Evolutionary conservation across 164 flowering plant species (phyloP).

Genomic region (Chimonanthus salicifolius): DNA sequence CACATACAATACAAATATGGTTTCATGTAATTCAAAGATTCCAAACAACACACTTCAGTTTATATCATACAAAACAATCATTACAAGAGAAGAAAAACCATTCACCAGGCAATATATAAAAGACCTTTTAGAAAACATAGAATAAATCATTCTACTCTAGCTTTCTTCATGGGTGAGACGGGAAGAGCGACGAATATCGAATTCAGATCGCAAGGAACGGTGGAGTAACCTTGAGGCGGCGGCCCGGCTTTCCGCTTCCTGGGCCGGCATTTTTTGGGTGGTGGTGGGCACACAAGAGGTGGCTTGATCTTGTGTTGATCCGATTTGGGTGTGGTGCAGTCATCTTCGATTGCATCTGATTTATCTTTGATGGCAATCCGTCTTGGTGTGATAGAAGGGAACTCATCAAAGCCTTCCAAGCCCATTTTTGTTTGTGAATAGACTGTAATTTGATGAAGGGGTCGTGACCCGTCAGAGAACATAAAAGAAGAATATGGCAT

Average conservation of each 20-base stretch:
- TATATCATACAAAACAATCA: neutral
- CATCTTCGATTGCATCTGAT: neutral
- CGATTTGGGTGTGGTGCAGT: constrained; percentile 5
- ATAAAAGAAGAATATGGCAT: neutral
- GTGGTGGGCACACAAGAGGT: constrained; percentile 5
- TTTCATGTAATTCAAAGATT: neutral
- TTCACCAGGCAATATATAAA: neutral
- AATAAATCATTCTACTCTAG: neutral
- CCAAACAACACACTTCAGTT: neutral
- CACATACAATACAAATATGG: neutral
- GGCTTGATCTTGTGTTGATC: neutral
- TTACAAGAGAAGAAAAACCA: neutral
- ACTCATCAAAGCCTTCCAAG: neutral
- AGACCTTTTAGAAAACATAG: neutral
- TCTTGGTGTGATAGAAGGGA: neutral
- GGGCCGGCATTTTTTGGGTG: constrained; percentile 5
- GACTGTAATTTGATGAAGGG: neutral
- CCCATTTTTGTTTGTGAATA: neutral
- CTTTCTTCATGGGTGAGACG: neutral
- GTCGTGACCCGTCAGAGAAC: neutral
- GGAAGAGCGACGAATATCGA: neutral
- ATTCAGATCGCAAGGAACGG: neutral
- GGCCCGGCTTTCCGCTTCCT: neutral
- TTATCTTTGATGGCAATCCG: neutral
- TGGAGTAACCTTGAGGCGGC: constrained; percentile 3